Evolutionary conservation across 75 land plant species (phyloP), one percentile per base, ranked within the genome.

Genomic region (Selaginella moellendorffii): DNA sequence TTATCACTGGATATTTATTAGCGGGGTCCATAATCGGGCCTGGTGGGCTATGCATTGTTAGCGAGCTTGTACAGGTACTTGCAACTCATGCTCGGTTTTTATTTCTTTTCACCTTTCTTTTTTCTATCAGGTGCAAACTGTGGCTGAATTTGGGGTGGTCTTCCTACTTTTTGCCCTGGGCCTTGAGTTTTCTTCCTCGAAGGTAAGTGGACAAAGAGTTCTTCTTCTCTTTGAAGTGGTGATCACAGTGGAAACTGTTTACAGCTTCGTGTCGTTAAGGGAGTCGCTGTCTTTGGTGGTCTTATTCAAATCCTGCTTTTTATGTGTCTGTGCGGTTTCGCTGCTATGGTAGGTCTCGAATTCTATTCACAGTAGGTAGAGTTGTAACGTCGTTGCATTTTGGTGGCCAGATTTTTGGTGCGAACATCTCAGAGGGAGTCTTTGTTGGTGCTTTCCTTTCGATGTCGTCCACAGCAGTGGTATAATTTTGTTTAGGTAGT

Each of bases 381-480:
- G 10, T 36, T 14, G 10, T 36, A 36, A 36, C 46, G 14, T 14
- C 14, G 5, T 14, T 36, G 46, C 46, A 14, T 36, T 5, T n/a
- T n/a, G n/a, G n/a, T n/a, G 10, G 14, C 14, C 76, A 90, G 91
- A 26, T 80, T 28, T 88, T 83, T 71, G 90, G 98, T 54, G 96
- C 84, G 30, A 85, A 79, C 25, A 28, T 79, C 29, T 86, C 96
- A 14, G 98, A 93, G 75, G 99, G 99, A 28, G 76, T 93, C 53
- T 93, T 93, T 79, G 86, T 88, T 60, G 98, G 98, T 26, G 77
- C 85, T 5, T 93, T 93, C 54, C 61, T 93, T 26, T 93, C 98
- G 26, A 93, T 93, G 92, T 93, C 98, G 53, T 93, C 98, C 20
- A 93, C 98, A 1, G 98, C 98, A 53, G 98, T 93, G 80, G 96